Evolutionary conservation across 331 rosid genomes (phyloP), one percentile per base, ranked within the genome.

Genomic region (Ulmus americana): DNA sequence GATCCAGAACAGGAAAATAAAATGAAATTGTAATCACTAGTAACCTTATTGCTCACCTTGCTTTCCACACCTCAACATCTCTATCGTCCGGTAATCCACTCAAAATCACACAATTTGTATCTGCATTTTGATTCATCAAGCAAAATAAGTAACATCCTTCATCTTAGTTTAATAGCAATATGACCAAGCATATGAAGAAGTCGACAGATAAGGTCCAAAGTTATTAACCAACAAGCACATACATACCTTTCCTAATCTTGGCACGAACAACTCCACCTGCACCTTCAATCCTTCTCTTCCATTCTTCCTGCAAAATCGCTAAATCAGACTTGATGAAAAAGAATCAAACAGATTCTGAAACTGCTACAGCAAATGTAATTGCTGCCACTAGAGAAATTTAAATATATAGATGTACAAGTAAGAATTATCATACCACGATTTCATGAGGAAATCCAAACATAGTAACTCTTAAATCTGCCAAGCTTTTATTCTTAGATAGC

Each of bases 91-190:
- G 63, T 2, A 46, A 75, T 81, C 90, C 97, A 70, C 81, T 77
- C 63, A 87, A 91, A 73, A 86, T 95, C 71, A 92, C 76, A 88
- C 95, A 92, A 72, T 61, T 85, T 72, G 95, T 82, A 83, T 92
- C 97, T 92, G 85, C 81, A 88, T 51, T 73, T 70, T 16, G 49
- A 58, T 63, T 52, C 73, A 60, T 70, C 46, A 64, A 67, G 57
- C 28, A 61, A 70, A 22, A 61, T 28, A 51, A 68, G 20, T 40
- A 63, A 11, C 41, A 38, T 16, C n/a, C 46, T 42, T n/a, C 16
- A 16, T 45, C 35, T 13, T 50, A 48, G 58, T 44, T 46, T 8
- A 49, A 57, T n/a, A 64, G 45, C 7, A 55, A 38, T 28, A 59
- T 43, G 55, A 41, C 35, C 41, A 70, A n/a, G 67, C 55, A 45